Percentiles rank a stretch among this genome's conserved stretches.
phyloP scores from a whole-genome alignment of 208 protist genomes.

The Vickermania ingenoplastis region DNA sequence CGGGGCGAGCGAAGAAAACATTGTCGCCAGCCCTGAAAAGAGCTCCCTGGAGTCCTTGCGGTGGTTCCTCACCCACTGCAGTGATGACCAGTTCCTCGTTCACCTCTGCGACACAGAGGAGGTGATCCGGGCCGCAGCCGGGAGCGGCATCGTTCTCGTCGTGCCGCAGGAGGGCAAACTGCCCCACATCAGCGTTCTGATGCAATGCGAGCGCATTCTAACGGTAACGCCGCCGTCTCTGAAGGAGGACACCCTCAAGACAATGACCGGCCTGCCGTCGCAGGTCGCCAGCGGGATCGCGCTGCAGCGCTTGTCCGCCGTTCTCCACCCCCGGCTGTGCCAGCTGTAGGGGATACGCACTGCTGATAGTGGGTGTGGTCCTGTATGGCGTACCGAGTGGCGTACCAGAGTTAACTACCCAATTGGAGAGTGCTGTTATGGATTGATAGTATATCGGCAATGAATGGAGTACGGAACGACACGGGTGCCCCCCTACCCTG shows the following conservation, averaged over 20 bases:
- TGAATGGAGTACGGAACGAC: too few relatives aligned
- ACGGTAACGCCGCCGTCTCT: constrained; percentile 22
- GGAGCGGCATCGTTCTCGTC: constrained; percentile 41
- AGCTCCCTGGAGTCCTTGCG: constrained; percentile 21
- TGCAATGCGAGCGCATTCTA: constrained; percentile 45
- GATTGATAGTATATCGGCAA: too few relatives aligned
- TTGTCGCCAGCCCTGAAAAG: neutral
- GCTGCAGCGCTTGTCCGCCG: constrained; percentile 61
- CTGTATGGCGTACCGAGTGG: too few relatives aligned
- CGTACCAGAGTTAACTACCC: too few relatives aligned
- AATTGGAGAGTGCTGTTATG: too few relatives aligned
- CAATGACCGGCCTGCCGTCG: constrained; percentile 40
- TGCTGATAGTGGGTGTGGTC: too few relatives aligned
- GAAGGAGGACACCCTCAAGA: neutral
- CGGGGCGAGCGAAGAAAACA: neutral
- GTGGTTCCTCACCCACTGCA: constrained; percentile 19
- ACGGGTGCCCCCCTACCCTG: too few relatives aligned
- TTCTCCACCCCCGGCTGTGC: constrained; percentile 54
- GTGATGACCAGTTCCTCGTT: constrained; percentile 6
- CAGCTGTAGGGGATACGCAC: constrained; percentile 11
- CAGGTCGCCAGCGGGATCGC: constrained; percentile 78
- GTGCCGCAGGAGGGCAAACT: constrained; percentile 77
- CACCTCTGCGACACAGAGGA: constrained; percentile 44
- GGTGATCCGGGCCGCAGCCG: constrained; percentile 11
- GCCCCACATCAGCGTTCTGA: constrained; percentile 47